Percentiles rank a stretch among this genome's conserved stretches.
Conservation (phyloP, 805 yeast species). For the Wickerhamiella kazuoi region DNA sequence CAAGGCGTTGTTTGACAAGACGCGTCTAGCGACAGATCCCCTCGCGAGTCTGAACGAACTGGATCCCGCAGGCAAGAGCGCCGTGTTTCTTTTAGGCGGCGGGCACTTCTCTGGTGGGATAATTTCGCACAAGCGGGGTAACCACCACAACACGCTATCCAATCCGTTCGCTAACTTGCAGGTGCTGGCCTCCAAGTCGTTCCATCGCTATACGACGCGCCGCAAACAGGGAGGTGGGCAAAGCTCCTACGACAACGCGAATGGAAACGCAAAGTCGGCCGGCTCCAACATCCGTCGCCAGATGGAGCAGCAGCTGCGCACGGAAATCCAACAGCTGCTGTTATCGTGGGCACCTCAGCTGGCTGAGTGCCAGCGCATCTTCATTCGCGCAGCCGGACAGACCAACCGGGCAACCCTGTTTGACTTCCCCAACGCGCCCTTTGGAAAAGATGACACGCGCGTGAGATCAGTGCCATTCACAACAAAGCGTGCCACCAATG, state of each 20-base stretch:
- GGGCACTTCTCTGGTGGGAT: constrained; percentile 97
- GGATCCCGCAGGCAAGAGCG: constrained; percentile 33
- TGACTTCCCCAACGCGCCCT: constrained; percentile 37
- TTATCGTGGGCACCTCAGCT: constrained; percentile 42
- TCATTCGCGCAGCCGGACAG: constrained; percentile 64
- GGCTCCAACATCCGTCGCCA: constrained; percentile 81
- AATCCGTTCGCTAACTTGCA: constrained; percentile 27
- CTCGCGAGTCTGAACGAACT: constrained; percentile 26
- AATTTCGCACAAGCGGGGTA: constrained; percentile 44
- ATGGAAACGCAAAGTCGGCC: constrained; percentile 92
- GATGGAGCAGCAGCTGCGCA: constrained; percentile 66
- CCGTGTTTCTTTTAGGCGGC: constrained; percentile 86
- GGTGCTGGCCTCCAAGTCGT: constrained; percentile 60
- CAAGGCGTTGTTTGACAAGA: constrained; percentile 38
- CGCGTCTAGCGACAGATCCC: constrained; percentile 30
- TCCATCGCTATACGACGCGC: constrained; percentile 89
- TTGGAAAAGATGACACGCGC: constrained; percentile 40
- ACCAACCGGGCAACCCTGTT: constrained; percentile 44
- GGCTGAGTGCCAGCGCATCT: constrained; percentile 48
- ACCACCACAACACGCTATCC: constrained; percentile 36
- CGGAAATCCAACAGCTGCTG: constrained; percentile 59
- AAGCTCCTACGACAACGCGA: constrained; percentile 75
- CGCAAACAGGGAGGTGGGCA: constrained; percentile 97
- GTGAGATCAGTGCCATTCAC: constrained; percentile 69
- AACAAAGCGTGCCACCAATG: constrained; percentile 68